These are phyloP conservation scores for Bidens hawaiensis DNA, from an alignment of 140 eudicot genomes.

Conservation along the genomic window DNA sequence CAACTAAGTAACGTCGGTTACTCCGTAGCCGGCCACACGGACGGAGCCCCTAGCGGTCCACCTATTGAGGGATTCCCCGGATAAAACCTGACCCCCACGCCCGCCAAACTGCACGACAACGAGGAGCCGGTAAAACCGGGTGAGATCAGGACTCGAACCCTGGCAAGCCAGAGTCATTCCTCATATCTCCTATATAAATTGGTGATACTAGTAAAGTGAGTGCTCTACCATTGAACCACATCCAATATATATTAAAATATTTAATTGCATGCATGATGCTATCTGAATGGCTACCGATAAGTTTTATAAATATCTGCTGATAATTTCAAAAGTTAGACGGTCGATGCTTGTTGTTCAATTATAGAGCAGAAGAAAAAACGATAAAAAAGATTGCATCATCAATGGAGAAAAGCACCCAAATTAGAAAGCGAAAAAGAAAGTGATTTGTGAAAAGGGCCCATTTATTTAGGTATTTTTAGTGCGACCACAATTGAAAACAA, in stretches of 20 bases:
- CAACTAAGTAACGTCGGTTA: too few relatives aligned
- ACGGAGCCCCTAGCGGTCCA: too few relatives aligned
- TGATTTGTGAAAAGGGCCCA: slow-evolving; percentile 30
- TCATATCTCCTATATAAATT: too few relatives aligned
- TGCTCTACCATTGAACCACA: too few relatives aligned
- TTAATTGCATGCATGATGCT: not conserved
- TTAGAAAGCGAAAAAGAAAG: slow-evolving; percentile 29
- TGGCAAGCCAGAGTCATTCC: too few relatives aligned
- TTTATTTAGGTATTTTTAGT: slow-evolving; percentile 39
- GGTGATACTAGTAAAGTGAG: too few relatives aligned
- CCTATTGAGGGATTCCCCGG: too few relatives aligned
- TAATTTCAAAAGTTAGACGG: not conserved
- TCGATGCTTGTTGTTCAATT: slow-evolving; percentile 2
- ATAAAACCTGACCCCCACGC: too few relatives aligned
- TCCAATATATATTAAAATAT: not conserved
- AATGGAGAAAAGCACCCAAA: slow-evolving; percentile 29
- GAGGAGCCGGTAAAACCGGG: too few relatives aligned
- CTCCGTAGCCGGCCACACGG: too few relatives aligned
- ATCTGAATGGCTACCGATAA: not conserved
- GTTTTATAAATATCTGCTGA: slow-evolving; percentile 7
- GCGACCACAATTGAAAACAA: slow-evolving; percentile 32
- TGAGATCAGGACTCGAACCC: too few relatives aligned
- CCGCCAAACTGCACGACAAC: too few relatives aligned
- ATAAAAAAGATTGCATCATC: slow-evolving; percentile 32
- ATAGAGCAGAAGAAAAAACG: slow-evolving; percentile 25